Conservation (phyloP, 2,329 filamentous ascomycete genomes). For the Onygenales sp. region DNA sequence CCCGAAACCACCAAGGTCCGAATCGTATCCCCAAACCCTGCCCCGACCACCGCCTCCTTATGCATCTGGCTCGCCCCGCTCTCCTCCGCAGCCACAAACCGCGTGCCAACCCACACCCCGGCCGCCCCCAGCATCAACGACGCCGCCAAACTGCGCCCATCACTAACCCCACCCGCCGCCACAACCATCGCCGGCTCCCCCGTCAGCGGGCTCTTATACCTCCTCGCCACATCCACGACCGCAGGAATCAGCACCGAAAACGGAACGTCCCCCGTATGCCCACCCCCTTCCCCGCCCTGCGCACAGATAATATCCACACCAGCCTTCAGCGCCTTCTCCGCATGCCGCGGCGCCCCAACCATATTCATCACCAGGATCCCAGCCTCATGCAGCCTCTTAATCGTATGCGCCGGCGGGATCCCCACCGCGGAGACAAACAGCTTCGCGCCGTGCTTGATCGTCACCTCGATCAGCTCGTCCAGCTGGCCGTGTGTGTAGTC, state of each 20-base stretch:
- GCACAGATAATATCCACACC: constrained; percentile 88
- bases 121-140: constrained; percentile 79
- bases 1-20: constrained; percentile 76
- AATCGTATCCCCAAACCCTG: constrained; percentile 68
- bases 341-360: constrained; percentile 88
- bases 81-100: constrained; percentile 77
- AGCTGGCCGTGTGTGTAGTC: constrained; percentile 89
- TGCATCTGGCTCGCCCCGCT: constrained; percentile 72
- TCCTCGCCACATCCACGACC: constrained; percentile 71
- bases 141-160: constrained; percentile 70
- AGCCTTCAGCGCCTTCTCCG: constrained; percentile 72
- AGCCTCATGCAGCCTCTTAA: constrained; percentile 66
- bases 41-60: constrained; percentile 74
- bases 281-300: constrained; percentile 87
- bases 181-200: constrained; percentile 69
- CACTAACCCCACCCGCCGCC: constrained; percentile 78
- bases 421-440: constrained; percentile 85
- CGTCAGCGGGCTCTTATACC: constrained; percentile 61
- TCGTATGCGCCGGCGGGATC: constrained; percentile 64
- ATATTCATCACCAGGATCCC: constrained; percentile 93
- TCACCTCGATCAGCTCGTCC: constrained; percentile 78
- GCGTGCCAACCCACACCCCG: constrained; percentile 89
- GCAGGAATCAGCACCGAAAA: constrained; percentile 80
- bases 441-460: constrained; percentile 70
- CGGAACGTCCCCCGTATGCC: constrained; percentile 81